A percentile compares a stretch with the other conserved stretches of the same genome.
phyloP scores from a whole-genome alignment of 208 protist genomes.

The Novymonas esmeraldas region DNA sequence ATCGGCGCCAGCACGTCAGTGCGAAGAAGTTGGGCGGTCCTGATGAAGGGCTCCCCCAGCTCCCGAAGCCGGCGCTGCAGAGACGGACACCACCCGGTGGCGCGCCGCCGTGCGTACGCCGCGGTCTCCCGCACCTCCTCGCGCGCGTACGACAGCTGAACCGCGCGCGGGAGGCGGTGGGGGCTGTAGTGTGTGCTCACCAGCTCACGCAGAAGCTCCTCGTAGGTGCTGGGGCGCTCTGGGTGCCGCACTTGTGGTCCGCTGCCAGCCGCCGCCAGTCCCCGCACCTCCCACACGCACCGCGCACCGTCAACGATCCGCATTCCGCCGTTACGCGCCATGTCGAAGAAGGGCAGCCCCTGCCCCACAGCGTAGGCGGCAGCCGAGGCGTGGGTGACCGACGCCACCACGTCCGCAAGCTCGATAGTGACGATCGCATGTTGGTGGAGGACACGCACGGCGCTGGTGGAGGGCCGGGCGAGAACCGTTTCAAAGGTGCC shows the following conservation, averaged over 20 bases:
- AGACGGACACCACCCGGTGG: conserved; percentile 46
- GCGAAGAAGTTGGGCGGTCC: conserved; percentile 59
- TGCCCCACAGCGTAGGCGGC: conserved; percentile 69
- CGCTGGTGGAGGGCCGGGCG: conserved; percentile 48
- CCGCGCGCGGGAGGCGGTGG: conserved; percentile 59
- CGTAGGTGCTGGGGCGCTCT: conserved; percentile 33
- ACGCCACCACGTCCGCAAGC: conserved; percentile 55
- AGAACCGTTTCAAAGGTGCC: conserved; percentile 63
- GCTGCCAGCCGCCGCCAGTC: conserved; percentile 40
- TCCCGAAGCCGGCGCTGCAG: conserved; percentile 62
- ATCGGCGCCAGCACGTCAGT: conserved; percentile 51
- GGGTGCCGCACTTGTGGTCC: conserved; percentile 32
- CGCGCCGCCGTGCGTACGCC: conserved; percentile 25
- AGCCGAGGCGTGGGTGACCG: conserved; percentile 30
- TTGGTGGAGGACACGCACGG: conserved; percentile 74
- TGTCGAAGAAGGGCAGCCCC: conserved; percentile 82
- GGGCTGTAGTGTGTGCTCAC: conserved; percentile 70
- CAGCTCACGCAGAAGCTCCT: conserved; percentile 62
- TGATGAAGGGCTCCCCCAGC: conserved; percentile 75
- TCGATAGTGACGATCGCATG: conserved; percentile 64
- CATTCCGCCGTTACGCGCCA: conserved; percentile 69
- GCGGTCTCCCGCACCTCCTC: conserved; percentile 36
- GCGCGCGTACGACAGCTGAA: conserved; percentile 31
- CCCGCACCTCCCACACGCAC: conserved; percentile 61
- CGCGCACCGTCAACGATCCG: conserved; percentile 81